Conservation (phyloP, 2,329 filamentous ascomycete genomes). For the Aureobasidium pullulans region DNA sequence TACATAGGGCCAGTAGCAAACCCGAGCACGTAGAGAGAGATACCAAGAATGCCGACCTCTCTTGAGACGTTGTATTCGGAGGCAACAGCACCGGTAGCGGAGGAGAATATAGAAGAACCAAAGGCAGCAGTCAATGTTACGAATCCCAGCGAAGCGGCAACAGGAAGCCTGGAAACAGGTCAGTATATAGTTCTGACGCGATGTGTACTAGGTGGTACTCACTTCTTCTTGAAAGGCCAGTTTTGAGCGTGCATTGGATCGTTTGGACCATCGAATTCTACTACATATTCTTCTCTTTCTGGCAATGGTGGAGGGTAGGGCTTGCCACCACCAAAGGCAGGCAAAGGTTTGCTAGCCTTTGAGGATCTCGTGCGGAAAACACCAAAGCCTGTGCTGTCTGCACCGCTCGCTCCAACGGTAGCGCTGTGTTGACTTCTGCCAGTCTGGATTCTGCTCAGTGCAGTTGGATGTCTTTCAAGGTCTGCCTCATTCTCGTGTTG, state of each 20-base stretch:
- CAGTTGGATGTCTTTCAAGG: slow-evolving; percentile 62
- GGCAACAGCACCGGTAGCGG: slow-evolving; percentile 37
- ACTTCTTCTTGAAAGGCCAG: slow-evolving; percentile 75
- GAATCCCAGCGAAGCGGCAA: slow-evolving; percentile 62
- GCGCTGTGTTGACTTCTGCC: slow-evolving; percentile 61
- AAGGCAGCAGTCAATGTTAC: slow-evolving; percentile 67
- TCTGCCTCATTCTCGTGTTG: slow-evolving; percentile 45
- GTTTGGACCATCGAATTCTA: slow-evolving; percentile 63
- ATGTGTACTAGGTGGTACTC: slow-evolving; percentile 25
- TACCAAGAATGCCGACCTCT: slow-evolving; percentile 31
- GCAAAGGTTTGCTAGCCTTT: slow-evolving; percentile 53
- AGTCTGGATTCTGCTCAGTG: slow-evolving; percentile 64
- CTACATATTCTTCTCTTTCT: slow-evolving; percentile 67
- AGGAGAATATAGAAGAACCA: slow-evolving; percentile 42
- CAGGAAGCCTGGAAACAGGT: slow-evolving; percentile 43
- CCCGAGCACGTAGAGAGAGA: slow-evolving; percentile 31
- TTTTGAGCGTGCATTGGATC: slow-evolving; percentile 85
- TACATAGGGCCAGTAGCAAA: slow-evolving; percentile 27
- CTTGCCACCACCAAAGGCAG: slow-evolving; percentile 66
- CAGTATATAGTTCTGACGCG: slow-evolving; percentile 7
- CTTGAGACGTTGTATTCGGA: slow-evolving; percentile 35
- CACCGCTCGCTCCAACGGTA: slow-evolving; percentile 53
- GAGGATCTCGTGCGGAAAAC: slow-evolving; percentile 32
- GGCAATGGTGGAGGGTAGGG: slow-evolving; percentile 63
- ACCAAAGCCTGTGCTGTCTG: background rate